Conservation (phyloP, 345 rosid species). For the Camelina sativa region DNA sequence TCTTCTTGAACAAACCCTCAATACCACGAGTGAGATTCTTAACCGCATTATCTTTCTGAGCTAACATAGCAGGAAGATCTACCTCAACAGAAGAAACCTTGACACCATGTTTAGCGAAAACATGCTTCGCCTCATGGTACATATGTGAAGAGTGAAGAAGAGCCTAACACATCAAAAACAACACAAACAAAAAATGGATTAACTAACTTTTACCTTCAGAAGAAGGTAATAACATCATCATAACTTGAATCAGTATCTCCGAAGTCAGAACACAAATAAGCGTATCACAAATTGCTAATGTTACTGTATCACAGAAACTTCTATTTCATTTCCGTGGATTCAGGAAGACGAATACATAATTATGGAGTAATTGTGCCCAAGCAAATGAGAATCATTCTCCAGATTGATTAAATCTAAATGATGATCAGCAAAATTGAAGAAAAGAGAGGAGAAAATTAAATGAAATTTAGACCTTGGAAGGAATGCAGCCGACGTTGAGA, state of each 20-base stretch:
- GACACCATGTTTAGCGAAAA: constrained; percentile 77
- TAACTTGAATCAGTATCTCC: neutral
- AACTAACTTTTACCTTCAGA: no score
- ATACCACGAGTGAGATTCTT: constrained; percentile 72
- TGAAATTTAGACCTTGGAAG: constrained; percentile 72
- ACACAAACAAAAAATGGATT: neutral
- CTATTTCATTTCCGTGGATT: constrained; percentile 20
- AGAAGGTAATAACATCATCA: neutral
- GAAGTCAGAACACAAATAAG: neutral
- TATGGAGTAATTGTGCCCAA: neutral
- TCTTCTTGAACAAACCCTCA: constrained; percentile 93
- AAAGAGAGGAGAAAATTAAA: neutral
- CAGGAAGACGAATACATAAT: neutral
- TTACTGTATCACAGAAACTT: no score
- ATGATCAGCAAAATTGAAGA: neutral
- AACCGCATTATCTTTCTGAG: constrained; percentile 88
- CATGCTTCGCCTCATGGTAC: constrained; percentile 88
- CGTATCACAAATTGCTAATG: neutral
- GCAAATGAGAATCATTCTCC: constrained; percentile 9
- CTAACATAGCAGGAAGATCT: constrained; percentile 92
- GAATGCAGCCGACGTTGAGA: constrained; percentile 94
- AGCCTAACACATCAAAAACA: constrained; percentile 53
- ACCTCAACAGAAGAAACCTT: constrained; percentile 78
- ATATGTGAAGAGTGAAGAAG: constrained; percentile 94
- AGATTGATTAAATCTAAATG: constrained; percentile 12